Evolutionary conservation across 139 green algal genomes (phyloP).

Genomic region (Chlamydomonas sp.): DNA sequence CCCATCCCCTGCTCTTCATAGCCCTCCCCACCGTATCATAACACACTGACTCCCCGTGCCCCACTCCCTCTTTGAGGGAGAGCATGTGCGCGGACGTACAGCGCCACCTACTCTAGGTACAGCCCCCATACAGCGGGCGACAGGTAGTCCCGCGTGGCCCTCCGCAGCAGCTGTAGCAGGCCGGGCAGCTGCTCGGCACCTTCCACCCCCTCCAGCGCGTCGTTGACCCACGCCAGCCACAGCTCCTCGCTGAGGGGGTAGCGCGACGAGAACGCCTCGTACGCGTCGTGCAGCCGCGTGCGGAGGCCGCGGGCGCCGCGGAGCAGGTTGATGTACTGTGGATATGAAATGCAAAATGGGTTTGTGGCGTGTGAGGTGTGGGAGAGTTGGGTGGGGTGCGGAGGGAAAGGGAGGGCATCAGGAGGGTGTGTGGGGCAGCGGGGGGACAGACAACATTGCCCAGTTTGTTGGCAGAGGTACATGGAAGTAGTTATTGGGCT

Average conservation of each 20-base stretch:
- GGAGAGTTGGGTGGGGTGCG: neutral
- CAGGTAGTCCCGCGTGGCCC: slow-evolving; percentile 80
- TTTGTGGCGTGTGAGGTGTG: neutral
- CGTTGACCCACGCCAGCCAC: slow-evolving; percentile 87
- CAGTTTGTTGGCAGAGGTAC: neutral
- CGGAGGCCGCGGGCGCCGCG: slow-evolving; percentile 62
- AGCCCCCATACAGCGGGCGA: slow-evolving; percentile 74
- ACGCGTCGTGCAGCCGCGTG: slow-evolving; percentile 59
- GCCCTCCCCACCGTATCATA: too few species aligned
- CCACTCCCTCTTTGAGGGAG: neutral
- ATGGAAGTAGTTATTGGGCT: too few species aligned
- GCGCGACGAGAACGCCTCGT: slow-evolving; percentile 67
- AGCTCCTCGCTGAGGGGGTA: slow-evolving; percentile 84
- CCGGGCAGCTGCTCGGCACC: slow-evolving; percentile 1
- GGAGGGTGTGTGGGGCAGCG: too few species aligned
- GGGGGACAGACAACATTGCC: neutral
- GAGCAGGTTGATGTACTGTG: slow-evolving; percentile 75
- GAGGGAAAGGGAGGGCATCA: neutral
- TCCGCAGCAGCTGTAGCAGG: slow-evolving; percentile 62
- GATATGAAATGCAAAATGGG: neutral
- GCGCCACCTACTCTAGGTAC: slow-evolving; percentile 65
- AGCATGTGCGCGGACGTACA: neutral
- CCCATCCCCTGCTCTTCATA: too few species aligned
- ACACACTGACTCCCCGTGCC: neutral
- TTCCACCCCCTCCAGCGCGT: slow-evolving; percentile 64